phyloP scores from a whole-genome alignment of 768 basidiomycete species.

The Mycena venus region DNA sequence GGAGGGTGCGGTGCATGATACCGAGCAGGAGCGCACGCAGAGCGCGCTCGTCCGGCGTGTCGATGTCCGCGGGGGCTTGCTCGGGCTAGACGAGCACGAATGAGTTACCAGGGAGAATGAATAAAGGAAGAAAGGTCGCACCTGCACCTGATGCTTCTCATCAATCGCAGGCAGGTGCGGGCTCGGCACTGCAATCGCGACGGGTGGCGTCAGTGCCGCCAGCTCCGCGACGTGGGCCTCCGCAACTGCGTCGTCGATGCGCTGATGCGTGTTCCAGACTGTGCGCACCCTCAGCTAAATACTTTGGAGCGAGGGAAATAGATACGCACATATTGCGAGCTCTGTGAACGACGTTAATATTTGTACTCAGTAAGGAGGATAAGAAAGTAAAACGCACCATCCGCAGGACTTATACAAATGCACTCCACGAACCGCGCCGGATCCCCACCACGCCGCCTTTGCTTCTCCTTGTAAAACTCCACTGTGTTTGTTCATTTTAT shows the following conservation, averaged over 20 bases:
- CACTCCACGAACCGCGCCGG: constrained; percentile 63
- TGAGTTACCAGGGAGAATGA: not conserved
- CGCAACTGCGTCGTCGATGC: constrained; percentile 67
- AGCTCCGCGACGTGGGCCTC: constrained; percentile 72
- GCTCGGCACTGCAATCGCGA: constrained; percentile 49
- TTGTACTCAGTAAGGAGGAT: not conserved
- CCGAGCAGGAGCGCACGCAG: constrained; percentile 79
- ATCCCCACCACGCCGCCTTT: constrained; percentile 65
- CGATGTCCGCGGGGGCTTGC: constrained; percentile 55
- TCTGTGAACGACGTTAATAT: constrained; percentile 53
- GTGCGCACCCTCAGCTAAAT: not conserved
- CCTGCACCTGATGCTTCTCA: constrained; percentile 6
- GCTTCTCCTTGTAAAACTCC: constrained; percentile 81
- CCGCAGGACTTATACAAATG: constrained; percentile 77
- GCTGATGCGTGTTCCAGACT: constrained; percentile 88
- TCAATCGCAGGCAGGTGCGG: constrained; percentile 15
- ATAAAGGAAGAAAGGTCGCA: not conserved
- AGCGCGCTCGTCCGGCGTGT: constrained; percentile 79
- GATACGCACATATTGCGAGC: constrained; percentile 72
- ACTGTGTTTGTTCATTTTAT: constrained; percentile 57
- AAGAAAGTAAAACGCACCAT: constrained; percentile 59
- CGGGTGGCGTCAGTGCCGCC: constrained; percentile 60
- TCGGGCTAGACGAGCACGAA: not conserved
- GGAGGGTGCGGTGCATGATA: constrained; percentile 70
- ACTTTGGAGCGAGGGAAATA: not conserved